Conservation (phyloP, 129 eudicot species). For the Silybum marianum region DNA sequence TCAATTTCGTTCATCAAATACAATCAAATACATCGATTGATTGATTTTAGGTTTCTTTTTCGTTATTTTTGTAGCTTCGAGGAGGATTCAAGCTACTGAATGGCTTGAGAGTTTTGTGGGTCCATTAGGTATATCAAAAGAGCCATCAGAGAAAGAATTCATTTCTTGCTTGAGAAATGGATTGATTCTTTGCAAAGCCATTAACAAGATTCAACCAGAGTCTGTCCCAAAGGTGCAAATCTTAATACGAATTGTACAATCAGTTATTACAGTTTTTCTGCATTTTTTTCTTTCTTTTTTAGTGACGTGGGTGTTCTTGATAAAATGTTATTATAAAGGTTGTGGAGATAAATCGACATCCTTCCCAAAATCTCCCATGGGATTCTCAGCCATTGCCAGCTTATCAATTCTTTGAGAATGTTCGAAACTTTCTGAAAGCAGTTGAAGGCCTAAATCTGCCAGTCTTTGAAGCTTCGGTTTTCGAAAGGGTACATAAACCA, state of each 20-base stretch:
- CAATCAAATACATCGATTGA: not conserved
- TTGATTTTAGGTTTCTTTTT: not conserved
- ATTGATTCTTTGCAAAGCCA: conserved; percentile 75
- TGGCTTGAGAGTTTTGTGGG: conserved; percentile 91
- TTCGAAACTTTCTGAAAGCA: conserved; percentile 79
- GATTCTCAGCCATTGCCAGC: conserved; percentile 96
- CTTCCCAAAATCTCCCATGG: conserved; percentile 57
- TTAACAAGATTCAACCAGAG: conserved; percentile 88
- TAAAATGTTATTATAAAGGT: conserved; percentile 46
- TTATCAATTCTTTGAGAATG: conserved; percentile 95
- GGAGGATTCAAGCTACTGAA: conserved; percentile 75
- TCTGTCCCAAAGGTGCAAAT: conserved; percentile 77
- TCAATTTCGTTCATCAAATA: not conserved
- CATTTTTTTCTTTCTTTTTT: not conserved
- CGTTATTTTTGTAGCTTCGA: conserved; percentile 55
- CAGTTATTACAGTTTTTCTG: not conserved
- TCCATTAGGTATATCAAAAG: conserved; percentile 62
- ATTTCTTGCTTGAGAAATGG: conserved; percentile 95
- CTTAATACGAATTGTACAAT: not conserved
- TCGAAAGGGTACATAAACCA: conserved; percentile 68
- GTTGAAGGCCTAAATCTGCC: conserved; percentile 70
- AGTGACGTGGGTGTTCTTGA: not conserved
- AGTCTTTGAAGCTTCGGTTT: conserved; percentile 80
- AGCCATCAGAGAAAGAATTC: conserved; percentile 75
- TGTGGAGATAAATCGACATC: conserved; percentile 54